phyloP scores from a whole-genome alignment of 352 stramenopile genomes.

The Globisporangium abappressorium region DNA sequence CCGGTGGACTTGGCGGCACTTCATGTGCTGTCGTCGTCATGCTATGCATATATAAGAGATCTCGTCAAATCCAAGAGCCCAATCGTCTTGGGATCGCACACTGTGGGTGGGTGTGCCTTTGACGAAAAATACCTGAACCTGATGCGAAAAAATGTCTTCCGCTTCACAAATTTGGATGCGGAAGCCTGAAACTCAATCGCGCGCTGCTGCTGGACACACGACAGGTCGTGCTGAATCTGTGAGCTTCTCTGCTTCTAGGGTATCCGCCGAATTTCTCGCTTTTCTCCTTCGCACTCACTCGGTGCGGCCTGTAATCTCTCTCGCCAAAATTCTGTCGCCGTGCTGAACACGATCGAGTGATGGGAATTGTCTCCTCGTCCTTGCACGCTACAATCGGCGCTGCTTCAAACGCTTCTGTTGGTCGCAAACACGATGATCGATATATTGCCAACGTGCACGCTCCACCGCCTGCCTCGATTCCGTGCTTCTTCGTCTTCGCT shows the following conservation, averaged over 20 bases:
- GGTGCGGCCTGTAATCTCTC: too few relatives aligned
- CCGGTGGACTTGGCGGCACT: slow-evolving; percentile 12
- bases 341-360: too few relatives aligned
- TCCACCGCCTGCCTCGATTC: too few relatives aligned
- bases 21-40: slow-evolving; percentile 8
- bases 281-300: neutral
- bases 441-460: too few relatives aligned
- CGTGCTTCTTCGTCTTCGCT: too few relatives aligned
- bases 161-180: neutral
- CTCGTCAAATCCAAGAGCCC: neutral
- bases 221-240: neutral
- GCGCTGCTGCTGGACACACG: neutral
- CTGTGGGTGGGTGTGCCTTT: neutral
- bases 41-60: neutral
- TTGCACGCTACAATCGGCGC: too few relatives aligned
- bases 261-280: neutral
- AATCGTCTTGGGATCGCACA: neutral
- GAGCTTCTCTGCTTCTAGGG: neutral
- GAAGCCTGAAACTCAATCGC: neutral
- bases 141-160: neutral
- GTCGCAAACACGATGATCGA: too few relatives aligned
- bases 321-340: too few relatives aligned
- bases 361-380: too few relatives aligned
- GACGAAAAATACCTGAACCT: neutral
- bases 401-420: too few relatives aligned